A percentile compares a stretch with the other conserved stretches of the same genome.
Evolutionary conservation across 2,329 filamentous ascomycete species (phyloP).

Genomic region (Pezicula radicicola): DNA sequence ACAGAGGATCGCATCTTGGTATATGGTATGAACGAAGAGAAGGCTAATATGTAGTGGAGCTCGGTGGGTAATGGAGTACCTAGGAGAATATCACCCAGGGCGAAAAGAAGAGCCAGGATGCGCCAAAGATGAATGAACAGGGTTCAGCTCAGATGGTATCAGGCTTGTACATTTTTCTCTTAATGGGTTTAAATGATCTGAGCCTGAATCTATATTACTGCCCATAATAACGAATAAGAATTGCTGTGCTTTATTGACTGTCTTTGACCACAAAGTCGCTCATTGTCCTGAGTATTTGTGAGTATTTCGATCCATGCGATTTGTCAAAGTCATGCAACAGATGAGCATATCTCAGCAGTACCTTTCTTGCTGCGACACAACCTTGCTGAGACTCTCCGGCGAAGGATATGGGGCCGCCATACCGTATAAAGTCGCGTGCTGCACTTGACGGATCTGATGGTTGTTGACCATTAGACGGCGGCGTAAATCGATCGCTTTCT

Average conservation of each 20-base stretch:
- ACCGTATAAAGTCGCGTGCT: neutral
- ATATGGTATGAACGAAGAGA: conserved; percentile 33
- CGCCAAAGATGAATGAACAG: too few species aligned
- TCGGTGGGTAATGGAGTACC: too few species aligned
- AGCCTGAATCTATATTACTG: too few species aligned
- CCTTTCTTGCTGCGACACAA: neutral
- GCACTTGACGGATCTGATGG: neutral
- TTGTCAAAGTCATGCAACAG: neutral
- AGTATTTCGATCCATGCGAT: neutral
- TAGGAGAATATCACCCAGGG: too few species aligned
- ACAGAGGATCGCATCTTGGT: conserved; percentile 65
- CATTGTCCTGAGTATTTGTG: neutral
- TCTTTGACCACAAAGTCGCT: neutral
- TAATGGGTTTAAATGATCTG: too few species aligned
- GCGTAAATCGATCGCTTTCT: neutral
- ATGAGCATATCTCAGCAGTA: neutral
- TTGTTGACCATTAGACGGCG: too few species aligned
- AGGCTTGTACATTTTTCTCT: too few species aligned
- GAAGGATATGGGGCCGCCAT: neutral
- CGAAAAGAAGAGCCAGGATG: too few species aligned
- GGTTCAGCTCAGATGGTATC: too few species aligned
- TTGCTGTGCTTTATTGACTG: neutral
- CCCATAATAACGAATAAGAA: too few species aligned
- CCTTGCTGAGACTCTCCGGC: neutral
- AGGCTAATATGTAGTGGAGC: too few species aligned